Conservation (phyloP, 257 asterid genomes). For the Asclepias syriaca region DNA sequence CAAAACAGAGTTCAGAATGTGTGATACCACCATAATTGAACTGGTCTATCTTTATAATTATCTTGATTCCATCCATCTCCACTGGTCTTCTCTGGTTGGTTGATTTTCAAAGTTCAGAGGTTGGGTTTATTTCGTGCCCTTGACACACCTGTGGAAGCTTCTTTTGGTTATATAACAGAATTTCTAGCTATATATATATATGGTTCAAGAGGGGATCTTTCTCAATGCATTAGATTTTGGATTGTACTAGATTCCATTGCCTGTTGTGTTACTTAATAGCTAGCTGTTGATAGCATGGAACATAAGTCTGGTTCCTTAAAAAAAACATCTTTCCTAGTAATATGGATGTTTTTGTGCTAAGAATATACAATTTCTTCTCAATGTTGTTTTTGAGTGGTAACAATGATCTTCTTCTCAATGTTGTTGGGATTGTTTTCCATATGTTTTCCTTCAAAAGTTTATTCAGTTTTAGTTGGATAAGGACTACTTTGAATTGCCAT, state of each 20-base stretch:
- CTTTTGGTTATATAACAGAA: not conserved
- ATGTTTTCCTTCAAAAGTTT: no score
- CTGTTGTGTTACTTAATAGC: not conserved
- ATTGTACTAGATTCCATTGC: not conserved
- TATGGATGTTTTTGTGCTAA: not conserved
- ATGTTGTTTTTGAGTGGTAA: not conserved
- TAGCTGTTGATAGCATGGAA: not conserved
- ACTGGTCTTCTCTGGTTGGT: not conserved
- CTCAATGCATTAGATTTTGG: not conserved
- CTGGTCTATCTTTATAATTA: slow-evolving; percentile 3
- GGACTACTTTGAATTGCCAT: no score
- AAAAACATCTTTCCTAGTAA: not conserved
- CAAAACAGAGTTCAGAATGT: slow-evolving; percentile 16
- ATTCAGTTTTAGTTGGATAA: no score
- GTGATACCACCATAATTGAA: slow-evolving; percentile 5
- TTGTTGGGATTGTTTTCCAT: no score
- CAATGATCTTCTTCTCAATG: not conserved
- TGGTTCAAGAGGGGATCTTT: not conserved
- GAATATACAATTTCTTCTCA: not conserved
- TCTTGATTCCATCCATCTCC: not conserved
- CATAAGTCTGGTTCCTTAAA: not conserved
- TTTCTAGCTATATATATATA: not conserved
- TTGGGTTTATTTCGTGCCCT: not conserved
- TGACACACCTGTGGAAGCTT: slow-evolving; percentile 1
- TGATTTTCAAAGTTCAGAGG: not conserved